A percentile compares a stretch with the other conserved stretches of the same genome.
These are phyloP conservation scores for Chaetothyriales sp. DNA, from an alignment of 2,329 filamentous ascomycete genomes.

Conservation along the genomic window DNA sequence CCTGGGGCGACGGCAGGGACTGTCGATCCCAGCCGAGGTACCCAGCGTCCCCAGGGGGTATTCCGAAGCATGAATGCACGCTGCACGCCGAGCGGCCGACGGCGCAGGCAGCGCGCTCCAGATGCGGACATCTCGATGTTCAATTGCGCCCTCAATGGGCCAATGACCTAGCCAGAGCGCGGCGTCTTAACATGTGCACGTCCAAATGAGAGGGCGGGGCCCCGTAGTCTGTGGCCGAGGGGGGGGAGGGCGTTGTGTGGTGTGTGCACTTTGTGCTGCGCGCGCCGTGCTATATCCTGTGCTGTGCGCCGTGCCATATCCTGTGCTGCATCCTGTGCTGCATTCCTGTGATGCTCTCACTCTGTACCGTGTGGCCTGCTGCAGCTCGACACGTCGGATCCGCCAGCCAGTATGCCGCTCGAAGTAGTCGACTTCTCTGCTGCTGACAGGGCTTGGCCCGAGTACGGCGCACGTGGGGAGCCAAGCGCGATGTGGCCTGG, in stretches of 20 bases:
- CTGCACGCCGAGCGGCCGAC: not conserved
- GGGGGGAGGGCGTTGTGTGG: too few species aligned
- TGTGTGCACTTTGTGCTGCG: too few species aligned
- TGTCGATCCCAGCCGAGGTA: not conserved
- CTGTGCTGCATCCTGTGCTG: too few species aligned
- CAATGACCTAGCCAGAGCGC: not conserved
- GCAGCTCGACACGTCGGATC: not conserved
- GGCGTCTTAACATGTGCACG: not conserved
- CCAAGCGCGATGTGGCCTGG: not conserved
- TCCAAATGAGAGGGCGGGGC: not conserved
- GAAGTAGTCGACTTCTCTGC: not conserved
- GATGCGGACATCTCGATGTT: not conserved
- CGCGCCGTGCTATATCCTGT: not conserved
- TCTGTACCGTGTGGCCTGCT: not conserved
- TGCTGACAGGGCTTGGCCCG: not conserved
- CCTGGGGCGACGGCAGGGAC: too few species aligned
- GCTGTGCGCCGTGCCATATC: not conserved
- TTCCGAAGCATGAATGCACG: too few species aligned
- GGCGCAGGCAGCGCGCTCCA: not conserved
- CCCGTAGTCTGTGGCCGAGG: not conserved
- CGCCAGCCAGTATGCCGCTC: not conserved
- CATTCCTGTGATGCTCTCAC: not conserved
- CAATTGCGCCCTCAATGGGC: not conserved
- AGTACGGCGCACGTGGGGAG: not conserved
- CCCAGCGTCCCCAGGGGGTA: not conserved